Conservation (phyloP, 306 rosid species). For the Inga oerstediana region DNA sequence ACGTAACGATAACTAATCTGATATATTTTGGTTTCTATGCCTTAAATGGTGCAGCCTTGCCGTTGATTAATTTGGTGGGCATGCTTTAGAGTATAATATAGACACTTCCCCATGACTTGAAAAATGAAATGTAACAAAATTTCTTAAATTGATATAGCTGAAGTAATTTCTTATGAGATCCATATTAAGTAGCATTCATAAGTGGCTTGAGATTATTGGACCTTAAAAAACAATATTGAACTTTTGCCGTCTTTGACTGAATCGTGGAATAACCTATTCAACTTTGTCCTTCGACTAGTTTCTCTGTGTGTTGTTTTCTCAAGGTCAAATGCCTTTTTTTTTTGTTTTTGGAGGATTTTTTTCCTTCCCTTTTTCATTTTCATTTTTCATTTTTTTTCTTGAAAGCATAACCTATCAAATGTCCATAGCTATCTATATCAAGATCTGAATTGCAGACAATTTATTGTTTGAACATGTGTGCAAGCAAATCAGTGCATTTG, state of each 20-base stretch:
- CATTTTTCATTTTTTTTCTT: background rate
- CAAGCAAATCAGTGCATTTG: background rate
- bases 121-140: background rate
- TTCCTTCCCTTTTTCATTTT: no score
- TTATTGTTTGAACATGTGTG: background rate
- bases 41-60: background rate
- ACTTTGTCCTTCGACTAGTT: background rate
- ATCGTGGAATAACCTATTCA: background rate
- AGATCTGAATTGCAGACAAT: slow-evolving; percentile 1
- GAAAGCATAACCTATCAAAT: background rate
- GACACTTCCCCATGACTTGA: background rate
- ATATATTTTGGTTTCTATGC: slow-evolving; percentile 4
- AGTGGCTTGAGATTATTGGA: background rate
- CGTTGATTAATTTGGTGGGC: background rate
- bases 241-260: background rate
- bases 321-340: background rate
- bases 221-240: background rate
- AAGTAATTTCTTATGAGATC: background rate
- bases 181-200: background rate
- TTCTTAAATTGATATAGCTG: background rate
- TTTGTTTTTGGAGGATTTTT: background rate
- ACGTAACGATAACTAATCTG: background rate
- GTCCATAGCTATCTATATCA: background rate
- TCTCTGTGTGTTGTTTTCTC: background rate
- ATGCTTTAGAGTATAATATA: background rate